Evolutionary conservation across 2,329 filamentous ascomycete genomes (phyloP).

Genomic region (Diplodia mutila): DNA sequence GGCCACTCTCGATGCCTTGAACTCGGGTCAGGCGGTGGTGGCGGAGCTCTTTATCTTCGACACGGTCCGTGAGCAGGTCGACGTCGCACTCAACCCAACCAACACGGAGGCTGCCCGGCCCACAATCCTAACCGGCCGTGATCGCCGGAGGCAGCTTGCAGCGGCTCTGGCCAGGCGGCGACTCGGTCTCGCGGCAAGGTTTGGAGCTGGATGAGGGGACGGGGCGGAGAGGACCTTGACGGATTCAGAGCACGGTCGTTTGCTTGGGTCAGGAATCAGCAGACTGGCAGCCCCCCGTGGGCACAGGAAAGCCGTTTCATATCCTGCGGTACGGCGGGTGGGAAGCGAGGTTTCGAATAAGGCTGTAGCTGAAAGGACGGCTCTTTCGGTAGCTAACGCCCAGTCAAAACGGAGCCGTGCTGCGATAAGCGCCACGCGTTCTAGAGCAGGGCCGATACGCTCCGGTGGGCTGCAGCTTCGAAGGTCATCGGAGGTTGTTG

Average conservation of each 20-base stretch:
- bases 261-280: background rate
- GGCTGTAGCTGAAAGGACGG: background rate
- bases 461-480: background rate
- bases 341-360: conserved; percentile 8
- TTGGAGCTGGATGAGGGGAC: conserved; percentile 19
- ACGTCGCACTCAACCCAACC: conserved; percentile 19
- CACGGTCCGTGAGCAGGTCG: conserved; percentile 46
- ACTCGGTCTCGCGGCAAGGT: conserved; percentile 12
- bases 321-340: conserved; percentile 1
- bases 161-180: conserved; percentile 15
- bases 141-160: conserved; percentile 11
- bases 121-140: background rate
- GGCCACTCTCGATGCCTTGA: conserved; percentile 49
- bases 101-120: background rate
- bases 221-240: background rate
- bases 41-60: conserved; percentile 49
- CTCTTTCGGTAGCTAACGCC: background rate
- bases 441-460: conserved; percentile 9
- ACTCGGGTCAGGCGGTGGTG: conserved; percentile 52
- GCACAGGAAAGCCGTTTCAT: background rate
- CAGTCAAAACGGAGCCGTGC: background rate
- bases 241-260: conserved; percentile 4
- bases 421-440: conserved; percentile 3
- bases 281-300: background rate
- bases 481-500: background rate